These are phyloP conservation scores for Aspergillus novoparasiticus DNA, from an alignment of 2,329 filamentous ascomycete species.

Conservation along the genomic window DNA sequence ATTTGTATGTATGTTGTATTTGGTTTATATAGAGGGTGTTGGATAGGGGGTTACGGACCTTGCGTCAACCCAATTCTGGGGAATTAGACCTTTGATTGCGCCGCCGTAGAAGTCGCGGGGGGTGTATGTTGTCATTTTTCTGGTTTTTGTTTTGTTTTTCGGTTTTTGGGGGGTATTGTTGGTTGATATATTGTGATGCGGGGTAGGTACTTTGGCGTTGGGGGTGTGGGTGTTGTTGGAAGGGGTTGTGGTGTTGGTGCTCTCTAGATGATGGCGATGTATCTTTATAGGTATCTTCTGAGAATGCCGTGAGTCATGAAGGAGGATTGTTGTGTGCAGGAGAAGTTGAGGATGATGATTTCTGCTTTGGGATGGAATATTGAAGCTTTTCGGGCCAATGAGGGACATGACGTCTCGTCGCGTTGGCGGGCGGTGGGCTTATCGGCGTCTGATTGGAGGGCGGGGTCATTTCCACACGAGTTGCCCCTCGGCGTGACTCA, in stretches of 20 bases:
- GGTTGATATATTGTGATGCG: background rate
- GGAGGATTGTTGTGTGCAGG: background rate
- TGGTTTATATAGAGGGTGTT: no score
- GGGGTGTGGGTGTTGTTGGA: background rate
- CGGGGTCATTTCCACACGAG: background rate
- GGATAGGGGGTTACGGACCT: no score
- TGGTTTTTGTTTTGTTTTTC: background rate
- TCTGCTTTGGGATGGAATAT: background rate
- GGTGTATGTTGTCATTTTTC: conserved; percentile 28
- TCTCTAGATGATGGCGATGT: background rate
- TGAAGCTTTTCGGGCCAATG: background rate
- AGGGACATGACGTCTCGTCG: background rate
- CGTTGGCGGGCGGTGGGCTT: background rate
- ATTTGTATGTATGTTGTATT: no score
- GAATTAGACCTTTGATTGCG: conserved; percentile 37
- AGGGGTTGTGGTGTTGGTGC: background rate
- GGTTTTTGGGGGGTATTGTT: background rate
- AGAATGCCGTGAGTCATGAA: background rate
- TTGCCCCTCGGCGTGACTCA: background rate
- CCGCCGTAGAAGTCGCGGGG: conserved; percentile 38
- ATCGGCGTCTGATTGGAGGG: background rate
- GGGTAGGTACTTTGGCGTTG: background rate
- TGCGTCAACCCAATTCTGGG: conserved; percentile 39
- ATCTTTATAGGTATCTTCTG: background rate
- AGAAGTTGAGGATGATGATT: background rate